Base-by-base conservation (phyloP, 257 asterid genomes). In the Plantago ovata region DNA sequence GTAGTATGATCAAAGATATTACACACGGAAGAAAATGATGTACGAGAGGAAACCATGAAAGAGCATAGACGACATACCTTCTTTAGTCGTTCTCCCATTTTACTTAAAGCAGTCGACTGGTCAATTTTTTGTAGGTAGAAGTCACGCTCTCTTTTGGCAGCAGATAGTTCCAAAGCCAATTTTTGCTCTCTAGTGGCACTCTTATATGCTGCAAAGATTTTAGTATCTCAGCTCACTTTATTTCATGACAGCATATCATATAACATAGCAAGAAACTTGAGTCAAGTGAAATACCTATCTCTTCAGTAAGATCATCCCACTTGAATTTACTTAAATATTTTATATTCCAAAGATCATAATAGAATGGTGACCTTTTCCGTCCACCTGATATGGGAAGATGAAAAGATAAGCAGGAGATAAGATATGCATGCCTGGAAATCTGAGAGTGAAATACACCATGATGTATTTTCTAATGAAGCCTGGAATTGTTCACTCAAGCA, bases 281-380 rank as follows among this genome's bases (percentile, higher is more conserved):
- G 41, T 62, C 42, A 1, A 51, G 43, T 21, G 23, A 40, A 13
- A 18, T 80, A 86, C 94, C 97, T 36, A 70, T 84, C 72, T 89
- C 98, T 60, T 73, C 94, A 6, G 87, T 86, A 69, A 89, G 95
- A 79, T 93, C 94, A 58, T 93, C 97, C 97, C 98, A 93, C 83
- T 86, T 93, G 79, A 93, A 84, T 77, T 93, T 93, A 67, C 97
- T 86, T 77, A 89, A 73, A 75, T 93, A 93, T 68, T 93, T 93
- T 79, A 93, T 81, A 74, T 93, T 93, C 97, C 98, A 93, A 38
- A 86, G 62, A 65, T 93, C 98, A 36, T 89, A 93, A 64, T 86
- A 82, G 75, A 92, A 89, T 44, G 83, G 13, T 53, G 97, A 89
- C 74, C 89, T 79, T 75, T 89, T 93, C 81, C 56, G 81, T 66